These are phyloP conservation scores for Aspergillus melleus DNA, from an alignment of 2,329 filamentous ascomycete species.

Conservation along the genomic window DNA sequence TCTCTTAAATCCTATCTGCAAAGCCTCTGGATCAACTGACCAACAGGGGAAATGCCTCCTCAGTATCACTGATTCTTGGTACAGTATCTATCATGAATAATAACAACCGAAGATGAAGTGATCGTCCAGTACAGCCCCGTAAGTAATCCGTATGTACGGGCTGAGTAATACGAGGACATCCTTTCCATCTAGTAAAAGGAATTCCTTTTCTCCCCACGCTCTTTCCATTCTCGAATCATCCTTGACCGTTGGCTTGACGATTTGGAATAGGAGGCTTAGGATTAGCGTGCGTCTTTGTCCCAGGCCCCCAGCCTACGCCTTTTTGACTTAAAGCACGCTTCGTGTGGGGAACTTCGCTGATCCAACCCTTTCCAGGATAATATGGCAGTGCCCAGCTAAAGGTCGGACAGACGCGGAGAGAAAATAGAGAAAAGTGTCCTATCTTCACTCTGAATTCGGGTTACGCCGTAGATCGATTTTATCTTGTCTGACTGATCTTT, in stretches of 20 bases:
- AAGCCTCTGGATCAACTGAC: background rate
- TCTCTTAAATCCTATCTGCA: background rate
- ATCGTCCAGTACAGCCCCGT: background rate
- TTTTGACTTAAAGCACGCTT: background rate
- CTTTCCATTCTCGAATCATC: background rate
- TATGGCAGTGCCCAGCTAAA: background rate
- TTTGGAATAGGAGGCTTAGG: slow-evolving; percentile 1
- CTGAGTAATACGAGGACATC: background rate
- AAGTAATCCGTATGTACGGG: background rate
- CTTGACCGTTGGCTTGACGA: background rate
- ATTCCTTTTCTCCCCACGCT: background rate
- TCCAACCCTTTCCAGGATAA: background rate
- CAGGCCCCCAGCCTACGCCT: background rate
- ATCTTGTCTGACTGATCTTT: background rate
- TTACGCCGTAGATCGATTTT: background rate
- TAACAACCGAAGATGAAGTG: background rate
- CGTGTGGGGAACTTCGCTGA: slow-evolving; percentile 3
- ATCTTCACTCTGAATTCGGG: background rate
- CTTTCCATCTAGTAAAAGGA: background rate
- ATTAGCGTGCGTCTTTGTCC: background rate
- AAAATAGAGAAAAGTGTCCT: background rate
- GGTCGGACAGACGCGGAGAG: background rate
- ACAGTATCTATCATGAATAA: too few species aligned
- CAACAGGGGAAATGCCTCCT: background rate
- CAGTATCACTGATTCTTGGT: background rate